These are phyloP conservation scores for Clohesyomyces aquaticus DNA, from an alignment of 495 filamentous ascomycete species.

Conservation along the genomic window DNA sequence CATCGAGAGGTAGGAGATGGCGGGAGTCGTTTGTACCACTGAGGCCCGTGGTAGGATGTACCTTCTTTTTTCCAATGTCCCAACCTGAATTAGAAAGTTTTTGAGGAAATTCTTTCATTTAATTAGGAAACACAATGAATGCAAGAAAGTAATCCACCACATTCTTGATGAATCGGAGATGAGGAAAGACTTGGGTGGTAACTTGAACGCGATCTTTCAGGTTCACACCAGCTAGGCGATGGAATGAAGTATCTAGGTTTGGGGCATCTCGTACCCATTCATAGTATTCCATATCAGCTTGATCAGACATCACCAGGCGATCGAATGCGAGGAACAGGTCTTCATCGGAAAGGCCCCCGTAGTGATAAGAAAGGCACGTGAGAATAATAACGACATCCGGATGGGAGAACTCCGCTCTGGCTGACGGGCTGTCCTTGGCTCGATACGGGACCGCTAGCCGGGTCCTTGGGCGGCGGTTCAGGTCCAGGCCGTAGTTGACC, in stretches of 20 bases:
- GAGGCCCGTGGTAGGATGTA: conserved; percentile 64
- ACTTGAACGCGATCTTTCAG: conserved; percentile 55
- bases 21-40: conserved; percentile 74
- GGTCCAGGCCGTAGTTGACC: conserved; percentile 68
- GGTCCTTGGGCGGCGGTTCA: conserved; percentile 48
- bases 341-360: conserved; percentile 59
- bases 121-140: conserved; percentile 65
- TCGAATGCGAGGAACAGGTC: conserved; percentile 58
- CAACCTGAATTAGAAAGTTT: conserved; percentile 73
- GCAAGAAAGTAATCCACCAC: conserved; percentile 67
- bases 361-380: conserved; percentile 73
- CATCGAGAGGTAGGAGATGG: conserved; percentile 58
- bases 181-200: conserved; percentile 54
- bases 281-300: conserved; percentile 49
- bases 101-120: conserved; percentile 64
- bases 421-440: conserved; percentile 68
- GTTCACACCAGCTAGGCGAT: conserved; percentile 61
- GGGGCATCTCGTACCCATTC: conserved; percentile 17
- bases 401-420: conserved; percentile 72
- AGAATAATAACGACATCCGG: conserved; percentile 70
- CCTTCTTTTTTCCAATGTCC: conserved; percentile 61
- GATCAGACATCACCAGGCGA: conserved; percentile 58
- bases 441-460: conserved; percentile 71
- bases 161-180: conserved; percentile 56
- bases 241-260: conserved; percentile 41